Evolutionary conservation across 1,284 basidiomycete species (phyloP).

Genomic region (Phenoliferia sp.): DNA sequence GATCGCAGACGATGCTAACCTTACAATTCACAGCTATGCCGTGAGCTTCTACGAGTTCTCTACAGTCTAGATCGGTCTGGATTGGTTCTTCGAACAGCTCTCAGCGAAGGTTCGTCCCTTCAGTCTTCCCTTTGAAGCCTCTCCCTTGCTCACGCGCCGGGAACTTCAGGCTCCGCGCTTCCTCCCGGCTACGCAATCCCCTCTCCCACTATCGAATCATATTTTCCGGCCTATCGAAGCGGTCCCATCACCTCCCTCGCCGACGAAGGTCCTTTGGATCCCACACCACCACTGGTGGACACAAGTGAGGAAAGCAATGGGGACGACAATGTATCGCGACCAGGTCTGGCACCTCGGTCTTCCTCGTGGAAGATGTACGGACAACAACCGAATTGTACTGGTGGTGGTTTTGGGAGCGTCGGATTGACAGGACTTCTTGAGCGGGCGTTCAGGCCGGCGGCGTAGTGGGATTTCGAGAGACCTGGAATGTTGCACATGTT

Average conservation of each 20-base stretch:
- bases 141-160: not conserved
- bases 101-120: constrained; percentile 29
- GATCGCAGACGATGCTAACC: not conserved
- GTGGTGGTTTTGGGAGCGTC: not conserved
- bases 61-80: constrained; percentile 79
- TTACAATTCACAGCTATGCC: constrained; percentile 65
- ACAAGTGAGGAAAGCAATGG: too few species aligned
- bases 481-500: too few species aligned
- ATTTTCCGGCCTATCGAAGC: too few species aligned
- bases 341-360: too few species aligned
- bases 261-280: too few species aligned
- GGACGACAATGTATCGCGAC: too few species aligned
- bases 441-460: too few species aligned
- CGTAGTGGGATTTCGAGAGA: too few species aligned
- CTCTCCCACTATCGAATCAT: too few species aligned
- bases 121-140: not conserved
- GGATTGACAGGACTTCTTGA: not conserved
- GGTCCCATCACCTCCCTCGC: too few species aligned
- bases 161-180: constrained; percentile 3
- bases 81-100: constrained; percentile 52
- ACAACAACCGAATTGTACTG: not conserved
- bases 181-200: not conserved
- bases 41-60: constrained; percentile 84
- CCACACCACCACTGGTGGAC: too few species aligned
- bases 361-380: too few species aligned